Evolutionary conservation across 164 flowering plant genomes (phyloP), one percentile per base, ranked within the genome.

Genomic region (Tetracentron sinense): DNA sequence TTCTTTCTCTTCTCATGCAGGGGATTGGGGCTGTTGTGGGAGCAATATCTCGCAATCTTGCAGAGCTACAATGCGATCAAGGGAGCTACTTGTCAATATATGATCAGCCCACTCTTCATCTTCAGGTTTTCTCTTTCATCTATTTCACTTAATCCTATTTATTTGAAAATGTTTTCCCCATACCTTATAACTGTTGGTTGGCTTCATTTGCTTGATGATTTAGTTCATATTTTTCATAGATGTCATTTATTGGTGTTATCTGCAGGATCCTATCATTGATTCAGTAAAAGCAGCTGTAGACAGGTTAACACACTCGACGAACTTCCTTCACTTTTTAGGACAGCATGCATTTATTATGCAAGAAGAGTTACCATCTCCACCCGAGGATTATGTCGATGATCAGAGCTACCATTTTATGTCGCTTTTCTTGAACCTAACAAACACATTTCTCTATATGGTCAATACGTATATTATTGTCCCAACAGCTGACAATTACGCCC

Each of bases 401-500:
- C 60, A 75, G 46, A 72, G 64, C 46, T 83, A 79, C 68, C 82
- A 77, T 70, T 73, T 77, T 25, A 79, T 75, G 78, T 83, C 87
- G 8, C 79, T 83, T 55, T 50, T 79, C 17, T 69, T 83, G 72
- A 83, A 83, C 81, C 73, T 83, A 66, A 77, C 64, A 22, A 83
- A 79, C 62, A 74, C 87, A 54, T 83, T 81, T 58, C 75, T 83
- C 26, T 83, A 83, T 70, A 83, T 83, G 85, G 85, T 79, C 31
- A 83, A 83, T 42, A 77, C 87, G 0, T 83, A 83, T 58, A 81
- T 83, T 16, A 66, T 83, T 56, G 87, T 83, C 25, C 87, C 87
- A 33, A 83, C 85, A 20, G 87, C 87, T 17, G 87, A 83, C 46
- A 38, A 75, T 70, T 83, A 83, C 64, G 71, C 87, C 7, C 25